Conservation (phyloP, 257 asterid species). For the Nyctanthes arbortristis region DNA sequence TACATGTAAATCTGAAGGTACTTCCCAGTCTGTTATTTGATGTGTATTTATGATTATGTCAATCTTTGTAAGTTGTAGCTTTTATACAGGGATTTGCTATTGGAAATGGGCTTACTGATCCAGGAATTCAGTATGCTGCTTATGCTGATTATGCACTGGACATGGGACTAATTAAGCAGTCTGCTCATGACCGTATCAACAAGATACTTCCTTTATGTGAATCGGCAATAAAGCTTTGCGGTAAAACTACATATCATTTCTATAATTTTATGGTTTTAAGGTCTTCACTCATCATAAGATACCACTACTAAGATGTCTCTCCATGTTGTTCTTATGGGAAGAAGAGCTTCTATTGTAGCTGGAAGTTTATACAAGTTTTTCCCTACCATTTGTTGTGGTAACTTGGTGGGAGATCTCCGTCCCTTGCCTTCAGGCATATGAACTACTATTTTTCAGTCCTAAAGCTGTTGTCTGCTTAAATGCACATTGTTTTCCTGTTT, state of each 20-base stretch:
- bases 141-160: constrained; percentile 92
- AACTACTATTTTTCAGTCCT: constrained; percentile 13
- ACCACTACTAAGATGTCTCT: not conserved
- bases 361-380: not conserved
- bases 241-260: constrained; percentile 40
- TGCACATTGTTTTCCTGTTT: constrained; percentile 19
- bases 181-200: constrained; percentile 74
- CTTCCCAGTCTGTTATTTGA: constrained; percentile 8
- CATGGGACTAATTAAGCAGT: constrained; percentile 66
- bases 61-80: constrained; percentile 27
- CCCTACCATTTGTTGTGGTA: not conserved
- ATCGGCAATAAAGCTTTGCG: constrained; percentile 78
- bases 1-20: constrained; percentile 85
- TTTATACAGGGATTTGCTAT: constrained; percentile 81
- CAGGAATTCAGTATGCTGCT: constrained; percentile 85
- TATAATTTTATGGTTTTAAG: too few relatives aligned
- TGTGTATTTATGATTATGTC: constrained; percentile 7
- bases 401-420: not conserved
- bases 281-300: not conserved
- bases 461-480: constrained; percentile 25
- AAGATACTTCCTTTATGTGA: constrained; percentile 84
- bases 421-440: constrained; percentile 2
- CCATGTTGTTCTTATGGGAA: not conserved
- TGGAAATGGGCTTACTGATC: constrained; percentile 96
- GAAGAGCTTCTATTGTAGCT: not conserved